Conservation (phyloP, 108 stramenopile genomes). For the Seminavis robusta region DNA sequence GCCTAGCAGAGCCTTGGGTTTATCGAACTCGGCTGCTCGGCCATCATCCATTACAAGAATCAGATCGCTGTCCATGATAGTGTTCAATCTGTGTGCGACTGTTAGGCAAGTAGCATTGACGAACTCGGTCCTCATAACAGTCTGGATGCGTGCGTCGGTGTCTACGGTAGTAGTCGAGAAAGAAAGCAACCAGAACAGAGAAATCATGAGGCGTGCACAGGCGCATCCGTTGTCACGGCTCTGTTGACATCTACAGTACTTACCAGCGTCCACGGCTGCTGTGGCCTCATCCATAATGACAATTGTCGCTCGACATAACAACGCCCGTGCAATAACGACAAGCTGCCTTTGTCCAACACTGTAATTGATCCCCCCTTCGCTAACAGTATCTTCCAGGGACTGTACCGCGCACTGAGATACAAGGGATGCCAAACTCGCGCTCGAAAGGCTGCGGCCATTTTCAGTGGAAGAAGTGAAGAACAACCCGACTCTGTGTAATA, state of each 20-base stretch:
- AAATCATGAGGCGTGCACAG: background rate
- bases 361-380: slow-evolving; percentile 89
- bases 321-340: slow-evolving; percentile 91
- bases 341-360: slow-evolving; percentile 96
- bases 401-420: no score
- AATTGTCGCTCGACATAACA: slow-evolving; percentile 66
- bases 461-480: no score
- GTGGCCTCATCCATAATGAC: slow-evolving; percentile 96
- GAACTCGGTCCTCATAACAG: slow-evolving; percentile 71
- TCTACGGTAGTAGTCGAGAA: slow-evolving; percentile 84
- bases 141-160: slow-evolving; percentile 90
- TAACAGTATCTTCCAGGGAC: slow-evolving; percentile 66
- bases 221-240: background rate
- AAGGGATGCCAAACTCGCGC: background rate
- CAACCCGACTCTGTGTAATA: slow-evolving; percentile 69
- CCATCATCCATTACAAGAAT: slow-evolving; percentile 96
- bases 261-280: background rate
- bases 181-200: no score
- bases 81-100: slow-evolving; percentile 94
- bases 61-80: slow-evolving; percentile 91
- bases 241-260: background rate
- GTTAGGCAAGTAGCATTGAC: slow-evolving; percentile 72
- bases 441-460: no score
- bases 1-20: slow-evolving; percentile 53
- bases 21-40: slow-evolving; percentile 73